A percentile compares a stretch with the other conserved stretches of the same genome.
Evolutionary conservation across 345 rosid species (phyloP).

Genomic region (Salix koriyanagi): DNA sequence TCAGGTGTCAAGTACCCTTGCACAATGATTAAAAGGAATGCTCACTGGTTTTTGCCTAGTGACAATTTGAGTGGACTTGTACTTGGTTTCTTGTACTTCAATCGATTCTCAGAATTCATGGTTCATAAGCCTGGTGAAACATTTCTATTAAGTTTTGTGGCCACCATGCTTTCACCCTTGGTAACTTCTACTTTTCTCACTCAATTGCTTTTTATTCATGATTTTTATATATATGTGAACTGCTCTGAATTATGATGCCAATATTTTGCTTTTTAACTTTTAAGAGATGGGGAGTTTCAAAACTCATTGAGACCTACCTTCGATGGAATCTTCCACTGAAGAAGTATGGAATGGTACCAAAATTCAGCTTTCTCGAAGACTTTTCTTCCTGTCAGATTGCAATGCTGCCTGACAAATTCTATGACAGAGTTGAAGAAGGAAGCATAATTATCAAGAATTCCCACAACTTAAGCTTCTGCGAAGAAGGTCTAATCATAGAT

Average conservation of each 20-base stretch:
- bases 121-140: slow-evolving; percentile 43
- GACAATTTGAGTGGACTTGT: background rate
- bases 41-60: slow-evolving; percentile 26
- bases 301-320: slow-evolving; percentile 19
- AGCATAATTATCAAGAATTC: slow-evolving; percentile 28
- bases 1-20: slow-evolving; percentile 34
- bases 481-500: slow-evolving; percentile 18
- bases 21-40: slow-evolving; percentile 29
- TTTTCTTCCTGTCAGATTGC: slow-evolving; percentile 9
- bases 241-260: background rate
- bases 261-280: background rate
- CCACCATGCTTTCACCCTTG: slow-evolving; percentile 33
- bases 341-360: slow-evolving; percentile 27
- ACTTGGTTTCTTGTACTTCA: slow-evolving; percentile 23
- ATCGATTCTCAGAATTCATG: slow-evolving; percentile 30
- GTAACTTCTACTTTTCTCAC: slow-evolving; percentile 5
- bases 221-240: background rate
- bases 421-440: slow-evolving; percentile 28
- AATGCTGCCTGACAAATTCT: slow-evolving; percentile 26
- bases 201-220: background rate
- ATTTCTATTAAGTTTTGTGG: slow-evolving; percentile 16
- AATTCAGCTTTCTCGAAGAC: slow-evolving; percentile 10
- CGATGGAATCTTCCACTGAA: slow-evolving; percentile 21
- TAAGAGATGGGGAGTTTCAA: slow-evolving; percentile 27
- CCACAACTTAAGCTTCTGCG: slow-evolving; percentile 19